Base-by-base conservation (phyloP, 2,329 filamentous ascomycete genomes). In the Nannizziopsis barbatae region DNA sequence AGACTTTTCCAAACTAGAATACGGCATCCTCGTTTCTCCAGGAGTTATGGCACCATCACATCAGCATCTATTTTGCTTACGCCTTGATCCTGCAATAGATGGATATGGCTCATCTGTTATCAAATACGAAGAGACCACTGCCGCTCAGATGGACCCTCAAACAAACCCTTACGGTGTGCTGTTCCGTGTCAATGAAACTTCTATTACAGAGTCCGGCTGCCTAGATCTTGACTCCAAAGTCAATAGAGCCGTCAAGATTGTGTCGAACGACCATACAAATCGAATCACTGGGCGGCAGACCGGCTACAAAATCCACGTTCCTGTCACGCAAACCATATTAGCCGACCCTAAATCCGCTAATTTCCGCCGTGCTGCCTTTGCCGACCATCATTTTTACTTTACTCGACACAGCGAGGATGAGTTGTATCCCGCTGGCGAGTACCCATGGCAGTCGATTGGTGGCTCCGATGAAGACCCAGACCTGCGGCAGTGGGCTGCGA, bases 101-200 rank as follows among this genome's bases (percentile, higher is more conserved):
- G 68, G 68, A 2, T 54, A 60, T 15, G 46, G 55, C 6, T 66
- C 65, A 52, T 62, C 63, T 3, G 44, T 68, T n/a, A 41, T 59
- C 7, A 70, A 75, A 49, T 75, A 79, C 55, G 77, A 80, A 57
- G 75, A 46, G 14, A 38, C 74, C 0, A 70, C 74, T 9, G 62
- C 74, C 0, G 66, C 75, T 5, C 70, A 73, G 0, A 69, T 69
- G 55, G 71, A 80, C 54, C 68, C 75, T 0, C 62, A 68, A 11
- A 72, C 70, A 2, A 84, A 84, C 58, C 79, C 80, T 0, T 70
- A 74, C 44, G 75, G 78, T 12, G 43, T 46, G 8, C 17, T 46
- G 33, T 46, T 81, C 81, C 55, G 73, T 72, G 38, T 84, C 22
- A 67, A 71, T 15, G 72, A 78, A 48, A 72, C 66, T 0, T 56